Base-by-base conservation (phyloP, 176 grass and related monocot species). In the Avena atlantica region DNA sequence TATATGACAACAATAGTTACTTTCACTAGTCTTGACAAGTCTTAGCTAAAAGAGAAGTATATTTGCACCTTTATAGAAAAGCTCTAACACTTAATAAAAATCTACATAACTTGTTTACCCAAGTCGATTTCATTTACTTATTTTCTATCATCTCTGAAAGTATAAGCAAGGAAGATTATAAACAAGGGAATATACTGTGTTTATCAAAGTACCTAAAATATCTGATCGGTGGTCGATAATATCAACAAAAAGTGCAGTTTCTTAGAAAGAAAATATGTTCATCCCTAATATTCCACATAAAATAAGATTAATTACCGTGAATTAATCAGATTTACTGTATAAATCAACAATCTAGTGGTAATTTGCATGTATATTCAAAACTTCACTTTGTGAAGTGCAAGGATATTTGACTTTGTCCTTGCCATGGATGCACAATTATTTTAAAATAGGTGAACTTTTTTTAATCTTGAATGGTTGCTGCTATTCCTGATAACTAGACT, bases 241-340 rank as follows among this genome's bases (percentile, higher is more conserved):
- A 79, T 73, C 56, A 56, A 56, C 34, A 19, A 34, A 57, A 74
- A 19, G 16, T 74, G 23, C 21, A 53, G 87, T 85, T 89, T 63
- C 45, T 40, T 8, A 12, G 12, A 21, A 42, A 50, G 16, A 62
- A 71, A 47, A 9, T 34, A 9, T 59, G 61, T 51, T 73, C 13
- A 83, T 2, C 12, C 9, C 13, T 10, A 36, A 27, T 79, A 14
- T 42, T 48, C 52, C 19, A 71, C 20, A 21, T 53, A 56, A 74
- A 37, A 53, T 0, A n/a, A 76, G 15, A 59, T 17, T 61, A 62
- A 8, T 57, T 76, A n/a, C 24, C 31, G 14, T 29, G 56, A 50
- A 72, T 62, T 84, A 60, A 52, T 16, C 61, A 23, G 55, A 44
- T 60, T 4, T 84, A 60, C 45, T 45, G 52, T 9, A 62, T 47